These are phyloP conservation scores for Strobilomyces echinocephalus DNA, from an alignment of 768 basidiomycete genomes.

Conservation along the genomic window DNA sequence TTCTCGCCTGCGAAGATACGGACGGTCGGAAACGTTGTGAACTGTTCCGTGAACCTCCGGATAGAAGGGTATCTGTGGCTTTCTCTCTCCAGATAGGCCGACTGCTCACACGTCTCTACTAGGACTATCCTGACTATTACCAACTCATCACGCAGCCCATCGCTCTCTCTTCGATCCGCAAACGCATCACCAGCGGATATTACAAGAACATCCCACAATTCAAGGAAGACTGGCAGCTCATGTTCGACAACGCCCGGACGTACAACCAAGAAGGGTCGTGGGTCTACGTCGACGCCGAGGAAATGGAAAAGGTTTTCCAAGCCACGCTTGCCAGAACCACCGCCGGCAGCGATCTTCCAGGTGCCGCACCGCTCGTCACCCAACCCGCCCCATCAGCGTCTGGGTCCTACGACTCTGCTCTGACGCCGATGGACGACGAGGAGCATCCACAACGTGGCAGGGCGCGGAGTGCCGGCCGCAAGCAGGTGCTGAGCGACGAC, in stretches of 20 bases:
- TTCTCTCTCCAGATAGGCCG: background rate
- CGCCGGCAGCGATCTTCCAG: constrained; percentile 67
- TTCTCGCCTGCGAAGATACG: constrained; percentile 65
- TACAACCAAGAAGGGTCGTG: constrained; percentile 95
- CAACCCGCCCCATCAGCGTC: constrained; percentile 34
- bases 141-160: constrained; percentile 85
- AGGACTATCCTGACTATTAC: constrained; percentile 94
- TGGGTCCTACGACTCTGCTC: constrained; percentile 56
- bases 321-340: constrained; percentile 61
- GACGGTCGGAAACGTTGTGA: constrained; percentile 47
- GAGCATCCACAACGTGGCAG: constrained; percentile 55
- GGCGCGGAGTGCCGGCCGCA: constrained; percentile 58
- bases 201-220: constrained; percentile 75
- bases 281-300: constrained; percentile 91
- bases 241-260: constrained; percentile 91
- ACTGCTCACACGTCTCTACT: constrained; percentile 4
- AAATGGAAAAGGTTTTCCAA: constrained; percentile 88
- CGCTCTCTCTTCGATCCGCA: constrained; percentile 80
- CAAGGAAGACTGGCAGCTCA: constrained; percentile 77
- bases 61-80: constrained; percentile 51
- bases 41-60: constrained; percentile 83
- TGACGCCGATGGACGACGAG: constrained; percentile 82
- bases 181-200: constrained; percentile 56
- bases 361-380: constrained; percentile 45
- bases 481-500: constrained; percentile 68